Evolutionary conservation across 2,329 filamentous ascomycete species (phyloP).

Genomic region (Aspergillus brasiliensis): DNA sequence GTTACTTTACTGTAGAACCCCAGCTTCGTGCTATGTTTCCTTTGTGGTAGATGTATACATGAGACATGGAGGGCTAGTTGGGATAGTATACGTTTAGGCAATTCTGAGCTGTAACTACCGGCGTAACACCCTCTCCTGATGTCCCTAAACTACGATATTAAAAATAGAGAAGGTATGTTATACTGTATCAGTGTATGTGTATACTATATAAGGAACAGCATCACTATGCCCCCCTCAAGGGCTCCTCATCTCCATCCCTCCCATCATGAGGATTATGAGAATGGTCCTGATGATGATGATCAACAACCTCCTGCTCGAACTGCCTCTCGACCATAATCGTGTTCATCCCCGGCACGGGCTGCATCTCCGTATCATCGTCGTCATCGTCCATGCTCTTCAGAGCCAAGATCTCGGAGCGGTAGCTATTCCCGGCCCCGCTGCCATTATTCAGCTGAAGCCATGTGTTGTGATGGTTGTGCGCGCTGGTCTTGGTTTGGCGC

Average conservation of each 20-base stretch:
- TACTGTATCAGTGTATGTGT: too few species aligned
- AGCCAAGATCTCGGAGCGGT: background rate
- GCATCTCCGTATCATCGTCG: background rate
- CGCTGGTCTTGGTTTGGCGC: background rate
- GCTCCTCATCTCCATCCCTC: background rate
- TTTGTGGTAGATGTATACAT: too few species aligned
- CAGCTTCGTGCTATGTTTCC: too few species aligned
- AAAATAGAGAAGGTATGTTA: too few species aligned
- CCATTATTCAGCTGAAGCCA: background rate
- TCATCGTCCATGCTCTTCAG: background rate
- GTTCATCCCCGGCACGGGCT: background rate
- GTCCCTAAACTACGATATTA: too few species aligned
- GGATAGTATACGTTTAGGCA: too few species aligned
- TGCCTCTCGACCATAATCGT: constrained; percentile 1
- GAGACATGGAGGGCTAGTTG: too few species aligned
- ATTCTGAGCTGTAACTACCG: too few species aligned
- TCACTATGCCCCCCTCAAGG: background rate
- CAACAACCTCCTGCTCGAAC: constrained; percentile 2
- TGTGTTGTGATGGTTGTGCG: background rate
- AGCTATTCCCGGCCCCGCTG: background rate
- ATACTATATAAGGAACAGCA: background rate
- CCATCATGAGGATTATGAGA: background rate
- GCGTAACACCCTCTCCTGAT: too few species aligned
- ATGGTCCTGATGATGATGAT: too few species aligned
- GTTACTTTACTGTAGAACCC: too few species aligned